Evolutionary conservation across 2,329 filamentous ascomycete species (phyloP), one percentile per base, ranked within the genome.

Genomic region (Trichoderma polysporum): DNA sequence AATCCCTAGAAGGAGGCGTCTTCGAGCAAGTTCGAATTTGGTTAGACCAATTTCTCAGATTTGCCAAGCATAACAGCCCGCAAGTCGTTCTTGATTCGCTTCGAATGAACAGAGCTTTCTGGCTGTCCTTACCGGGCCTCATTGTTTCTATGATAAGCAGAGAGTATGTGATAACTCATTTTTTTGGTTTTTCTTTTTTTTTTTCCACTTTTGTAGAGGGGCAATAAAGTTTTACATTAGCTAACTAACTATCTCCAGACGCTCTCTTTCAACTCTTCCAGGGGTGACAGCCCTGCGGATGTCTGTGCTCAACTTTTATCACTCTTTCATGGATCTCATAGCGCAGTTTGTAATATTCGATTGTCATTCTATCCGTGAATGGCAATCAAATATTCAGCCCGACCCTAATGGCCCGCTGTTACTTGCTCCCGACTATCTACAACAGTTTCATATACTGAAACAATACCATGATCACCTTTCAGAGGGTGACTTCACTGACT

Each of bases 311-410:
- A 69, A 70, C 0, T 77, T 85, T 49, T 83, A 80, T 69, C 68
- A 70, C 10, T 73, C 73, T 2, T 84, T 83, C 69, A 80, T 84
- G n/a, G 80, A 76, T 66, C 73, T 90, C 52, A 78, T 85, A 1
- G 84, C 82, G 13, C 81, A 80, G 68, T 84, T 88, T 67, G 76
- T 88, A 61, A 73, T 77, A 15, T 75, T 87, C 68, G 87, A 90
- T 71, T 66, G 68, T 45, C 52, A 68, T 12, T 69, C 62, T 9
- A 31, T 76, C 8, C 69, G 69, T 45, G 71, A 73, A 15, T 68
- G 69, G 17, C 63, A 68, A 25, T 22, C 68, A 25, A 41, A 41
- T 19, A 29, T 41, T 2, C 17, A 27, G 13, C 66, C 68, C 39
- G 68, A 68, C 29, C 70, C 70, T 13, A 66, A 65, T 3, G 13